Base-by-base conservation (phyloP, 176 grass and related monocot species). In the Bolboschoenus planiculmis region DNA sequence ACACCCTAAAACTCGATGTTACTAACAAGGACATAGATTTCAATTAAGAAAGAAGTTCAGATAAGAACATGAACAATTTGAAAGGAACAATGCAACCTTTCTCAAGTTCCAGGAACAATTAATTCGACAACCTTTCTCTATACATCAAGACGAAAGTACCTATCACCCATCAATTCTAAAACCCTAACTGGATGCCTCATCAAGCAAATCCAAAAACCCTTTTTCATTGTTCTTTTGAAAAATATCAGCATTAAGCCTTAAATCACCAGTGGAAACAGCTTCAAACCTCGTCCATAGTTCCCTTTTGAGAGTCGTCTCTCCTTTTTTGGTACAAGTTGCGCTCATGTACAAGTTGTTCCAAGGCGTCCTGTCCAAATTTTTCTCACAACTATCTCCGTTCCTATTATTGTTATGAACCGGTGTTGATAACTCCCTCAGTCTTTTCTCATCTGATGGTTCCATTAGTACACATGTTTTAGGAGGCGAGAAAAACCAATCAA, bases 271-370 rank as follows among this genome's bases (percentile, higher is more conserved):
- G 16, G 93, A 91, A 71, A 76, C 86, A 7, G 90, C 92, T 61
- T 99, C 96, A 66, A 95, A 99, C 43, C 89, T 89, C 48, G 86
- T 89, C 96, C 96, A 95, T 42, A 99, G 77, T 85, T 99, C 96
- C 83, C 78, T 95, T 85, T 94, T 99, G 14, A 99, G 89, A 63
- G 96, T 99, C 3, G 85, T 81, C 87, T 99, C 96, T 56, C 96
- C 96, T n/a, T 86, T 86, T 0, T 77, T 81, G 62, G 81, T 90
- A 75, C 90, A 90, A 31, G 88, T 95, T 37, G 62, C 80, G 75
- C 87, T 91, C 35, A 88, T 93, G 91, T 91, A 86, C 53, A 99
- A n/a, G 61, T 86, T 85, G 63, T 89, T 89, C 90, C 85, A 89
- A 30, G 83, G 78, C 60, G 91, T 94, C 42, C 82, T 78, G 77